Evolutionary conservation across 2,329 filamentous ascomycete genomes (phyloP).

Genomic region (Ilyonectria sp.): DNA sequence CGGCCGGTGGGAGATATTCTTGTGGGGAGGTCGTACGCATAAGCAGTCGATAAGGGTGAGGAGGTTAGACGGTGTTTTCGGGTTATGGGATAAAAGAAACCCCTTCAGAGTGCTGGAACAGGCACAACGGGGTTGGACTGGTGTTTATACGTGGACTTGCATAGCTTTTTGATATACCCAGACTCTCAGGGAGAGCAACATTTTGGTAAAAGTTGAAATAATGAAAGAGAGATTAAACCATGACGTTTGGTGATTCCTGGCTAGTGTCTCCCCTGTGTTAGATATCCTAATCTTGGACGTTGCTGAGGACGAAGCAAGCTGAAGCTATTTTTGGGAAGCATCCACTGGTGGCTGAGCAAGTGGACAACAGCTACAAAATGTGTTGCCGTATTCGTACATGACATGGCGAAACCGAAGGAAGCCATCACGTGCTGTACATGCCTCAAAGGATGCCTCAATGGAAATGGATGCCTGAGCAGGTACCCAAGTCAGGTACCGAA

Average conservation of each 20-base stretch:
- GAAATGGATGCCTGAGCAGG: constrained; percentile 1
- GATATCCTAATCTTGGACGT: background rate
- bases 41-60: constrained; percentile 5
- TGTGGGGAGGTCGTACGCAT: constrained; percentile 48
- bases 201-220: constrained; percentile 20
- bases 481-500: background rate
- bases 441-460: background rate
- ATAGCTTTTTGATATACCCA: constrained; percentile 30
- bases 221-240: background rate
- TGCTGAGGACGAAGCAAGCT: background rate
- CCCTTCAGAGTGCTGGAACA: constrained; percentile 10
- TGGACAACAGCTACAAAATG: background rate
- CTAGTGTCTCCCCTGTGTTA: background rate
- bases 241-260: background rate
- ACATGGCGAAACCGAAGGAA: background rate
- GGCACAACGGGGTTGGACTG: constrained; percentile 8
- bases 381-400: background rate
- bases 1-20: constrained; percentile 48
- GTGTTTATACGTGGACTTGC: constrained; percentile 13
- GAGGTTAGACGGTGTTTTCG: constrained; percentile 24
- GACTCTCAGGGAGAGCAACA: constrained; percentile 24
- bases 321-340: background rate
- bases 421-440: constrained; percentile 12
- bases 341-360: background rate
- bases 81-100: constrained; percentile 7